phyloP scores from a whole-genome alignment of 106 monocot genomes.

The Dioscorea dumetorum region DNA sequence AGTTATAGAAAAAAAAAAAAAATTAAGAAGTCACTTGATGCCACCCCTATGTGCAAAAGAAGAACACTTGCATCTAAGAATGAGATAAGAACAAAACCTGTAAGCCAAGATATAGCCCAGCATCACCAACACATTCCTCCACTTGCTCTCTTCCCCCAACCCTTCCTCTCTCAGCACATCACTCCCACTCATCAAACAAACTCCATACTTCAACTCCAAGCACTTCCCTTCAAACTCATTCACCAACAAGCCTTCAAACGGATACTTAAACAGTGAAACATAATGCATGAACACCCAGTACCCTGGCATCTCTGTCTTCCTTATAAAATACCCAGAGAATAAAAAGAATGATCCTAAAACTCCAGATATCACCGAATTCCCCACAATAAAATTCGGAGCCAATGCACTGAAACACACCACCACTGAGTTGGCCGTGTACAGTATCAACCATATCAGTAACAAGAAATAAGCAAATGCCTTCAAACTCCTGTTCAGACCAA shows the following conservation, averaged over 20 bases:
- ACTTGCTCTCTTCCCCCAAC: constrained; percentile 46
- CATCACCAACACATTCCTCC: constrained; percentile 80
- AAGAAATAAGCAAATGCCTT: constrained; percentile 62
- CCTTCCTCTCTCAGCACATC: constrained; percentile 62
- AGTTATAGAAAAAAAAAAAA: no score
- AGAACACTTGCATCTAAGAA: constrained; percentile 55
- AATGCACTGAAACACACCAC: constrained; percentile 71
- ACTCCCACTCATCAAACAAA: constrained; percentile 56
- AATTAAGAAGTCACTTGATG: constrained; percentile 14
- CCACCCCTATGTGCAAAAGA: constrained; percentile 47
- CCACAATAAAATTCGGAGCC: constrained; percentile 75
- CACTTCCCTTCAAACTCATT: constrained; percentile 85
- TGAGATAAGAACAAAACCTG: constrained; percentile 59
- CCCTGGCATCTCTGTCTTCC: constrained; percentile 63
- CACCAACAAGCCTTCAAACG: constrained; percentile 77
- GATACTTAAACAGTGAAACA: constrained; percentile 84
- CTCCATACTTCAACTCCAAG: constrained; percentile 37
- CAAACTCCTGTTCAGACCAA: constrained; percentile 30
- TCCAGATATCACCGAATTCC: constrained; percentile 70
- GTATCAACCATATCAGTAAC: constrained; percentile 79
- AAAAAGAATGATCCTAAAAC: constrained; percentile 85
- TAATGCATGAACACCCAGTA: constrained; percentile 98
- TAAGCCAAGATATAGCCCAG: constrained; percentile 56
- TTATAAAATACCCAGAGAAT: constrained; percentile 92
- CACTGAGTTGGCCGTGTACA: constrained; percentile 90